These are phyloP conservation scores for Camellia lanceoleosa DNA, from an alignment of 148 eudicot species.

Conservation along the genomic window DNA sequence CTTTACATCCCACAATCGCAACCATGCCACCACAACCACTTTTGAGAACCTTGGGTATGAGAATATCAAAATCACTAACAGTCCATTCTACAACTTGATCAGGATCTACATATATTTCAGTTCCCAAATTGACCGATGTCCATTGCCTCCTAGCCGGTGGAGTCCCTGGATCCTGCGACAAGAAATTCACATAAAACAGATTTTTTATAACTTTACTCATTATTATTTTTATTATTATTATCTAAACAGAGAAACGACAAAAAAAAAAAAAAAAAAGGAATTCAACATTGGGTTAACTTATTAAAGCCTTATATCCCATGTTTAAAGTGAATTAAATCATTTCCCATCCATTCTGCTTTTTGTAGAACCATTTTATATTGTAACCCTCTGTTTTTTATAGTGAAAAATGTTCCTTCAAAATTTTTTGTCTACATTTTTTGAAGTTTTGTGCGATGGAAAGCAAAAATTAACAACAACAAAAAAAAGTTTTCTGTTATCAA, in stretches of 20 bases:
- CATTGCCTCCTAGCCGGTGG: conserved; percentile 47
- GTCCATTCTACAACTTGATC: conserved; percentile 60
- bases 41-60: conserved; percentile 20
- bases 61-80: conserved; percentile 55
- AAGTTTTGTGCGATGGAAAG: neutral
- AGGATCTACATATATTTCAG: conserved; percentile 50
- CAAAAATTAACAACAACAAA: no score
- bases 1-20: no score
- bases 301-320: neutral
- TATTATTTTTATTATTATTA: no score
- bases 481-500: no score
- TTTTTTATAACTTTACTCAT: no score
- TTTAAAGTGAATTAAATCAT: neutral
- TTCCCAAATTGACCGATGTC: conserved; percentile 59
- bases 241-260: neutral
- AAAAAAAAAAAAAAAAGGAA: neutral
- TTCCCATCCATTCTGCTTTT: neutral
- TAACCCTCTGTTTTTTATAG: no score
- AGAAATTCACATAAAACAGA: neutral
- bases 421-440: no score
- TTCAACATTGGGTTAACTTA: neutral
- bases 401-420: no score
- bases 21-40: no score
- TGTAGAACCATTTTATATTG: neutral
- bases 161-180: conserved; percentile 56